Conservation (phyloP, 2,329 filamentous ascomycete genomes). For the Biscogniauxia marginata region DNA sequence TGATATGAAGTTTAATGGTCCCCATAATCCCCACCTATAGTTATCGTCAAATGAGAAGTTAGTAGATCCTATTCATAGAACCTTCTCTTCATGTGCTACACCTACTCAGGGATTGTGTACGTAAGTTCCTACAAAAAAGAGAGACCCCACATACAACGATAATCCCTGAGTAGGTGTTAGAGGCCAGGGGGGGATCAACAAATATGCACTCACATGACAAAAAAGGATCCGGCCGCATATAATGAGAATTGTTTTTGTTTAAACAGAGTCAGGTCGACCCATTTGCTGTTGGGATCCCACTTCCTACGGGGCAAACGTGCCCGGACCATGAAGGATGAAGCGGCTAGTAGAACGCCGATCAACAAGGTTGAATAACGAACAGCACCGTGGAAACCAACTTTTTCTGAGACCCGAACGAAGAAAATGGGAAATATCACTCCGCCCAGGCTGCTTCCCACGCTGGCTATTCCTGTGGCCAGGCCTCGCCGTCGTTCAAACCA, state of each 20-base stretch:
- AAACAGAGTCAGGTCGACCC: conserved; percentile 29
- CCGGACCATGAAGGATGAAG: conserved; percentile 19
- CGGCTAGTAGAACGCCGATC: conserved; percentile 5
- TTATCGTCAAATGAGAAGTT: background rate
- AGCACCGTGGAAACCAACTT: conserved; percentile 1
- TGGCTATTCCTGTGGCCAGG: conserved; percentile 14
- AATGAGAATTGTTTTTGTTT: conserved; percentile 25
- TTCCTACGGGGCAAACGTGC: conserved; percentile 28
- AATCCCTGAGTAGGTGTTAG: too few relatives aligned
- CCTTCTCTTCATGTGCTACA: too few relatives aligned
- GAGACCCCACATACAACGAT: too few relatives aligned
- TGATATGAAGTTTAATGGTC: conserved; percentile 5
- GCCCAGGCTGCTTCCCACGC: conserved; percentile 13
- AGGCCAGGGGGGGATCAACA: too few relatives aligned
- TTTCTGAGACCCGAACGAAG: conserved; percentile 1
- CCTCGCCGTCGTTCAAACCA: conserved; percentile 15
- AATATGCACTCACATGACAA: conserved; percentile 11
- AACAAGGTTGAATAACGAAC: conserved; percentile 11
- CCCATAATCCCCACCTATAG: conserved; percentile 21
- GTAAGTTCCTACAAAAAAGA: too few relatives aligned
- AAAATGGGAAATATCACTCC: conserved; percentile 22
- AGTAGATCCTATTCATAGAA: too few relatives aligned
- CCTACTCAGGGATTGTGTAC: too few relatives aligned
- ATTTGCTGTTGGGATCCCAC: conserved; percentile 27
- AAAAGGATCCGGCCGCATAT: conserved; percentile 27